Base-by-base conservation (phyloP, 805 yeast species). In the Pichia rugopelliculosa region DNA sequence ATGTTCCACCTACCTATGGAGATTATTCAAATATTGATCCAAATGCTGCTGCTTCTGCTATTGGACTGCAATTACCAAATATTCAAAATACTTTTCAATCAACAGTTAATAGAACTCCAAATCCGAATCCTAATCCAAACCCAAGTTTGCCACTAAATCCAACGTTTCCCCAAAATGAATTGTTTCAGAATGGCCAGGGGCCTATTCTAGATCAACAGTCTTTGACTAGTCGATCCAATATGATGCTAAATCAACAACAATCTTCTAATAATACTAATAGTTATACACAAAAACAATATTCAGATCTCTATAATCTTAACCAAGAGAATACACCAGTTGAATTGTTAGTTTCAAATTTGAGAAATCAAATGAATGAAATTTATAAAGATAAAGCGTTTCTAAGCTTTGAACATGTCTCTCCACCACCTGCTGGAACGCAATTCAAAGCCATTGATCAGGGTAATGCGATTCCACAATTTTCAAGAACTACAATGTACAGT, bases 401-500 rank as follows among this genome's bases (percentile, higher is more conserved):
- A 42, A 84, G 96, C 1, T 80, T 86, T 56, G 80, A 82, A 60
- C 80, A 87, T 59, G 82, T 87, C 1, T 74, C 79, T 11, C 96
- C 98, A 6, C 98, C 98, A 4, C 70, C 80, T 13, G 82, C 95
- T 0, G 86, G 91, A 0, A 77, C 87, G 1, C 82, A 79, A 53
- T 87, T 72, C 59, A 71, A 70, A 41, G 77, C 84, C 1, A 69
- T 77, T 25, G 98, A 93, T 62, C 95, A 90, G 62, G 96, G 95
- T 6, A 78, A 82, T 9, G 79, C 96, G 3, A 79, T 87, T 22
- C 93, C 98, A 4, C 79, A 86, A 50, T 81, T 81, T 62, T 77
- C 86, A 60, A 74, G 95, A 50, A 69, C 87, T 52, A 72, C 96
- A 5, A 77, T 89, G 86, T 87, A 88, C 65, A 80, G 82, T 55